These are phyloP conservation scores for Leishmania aethiopica DNA, from an alignment of 208 protist genomes.

Conservation along the genomic window DNA sequence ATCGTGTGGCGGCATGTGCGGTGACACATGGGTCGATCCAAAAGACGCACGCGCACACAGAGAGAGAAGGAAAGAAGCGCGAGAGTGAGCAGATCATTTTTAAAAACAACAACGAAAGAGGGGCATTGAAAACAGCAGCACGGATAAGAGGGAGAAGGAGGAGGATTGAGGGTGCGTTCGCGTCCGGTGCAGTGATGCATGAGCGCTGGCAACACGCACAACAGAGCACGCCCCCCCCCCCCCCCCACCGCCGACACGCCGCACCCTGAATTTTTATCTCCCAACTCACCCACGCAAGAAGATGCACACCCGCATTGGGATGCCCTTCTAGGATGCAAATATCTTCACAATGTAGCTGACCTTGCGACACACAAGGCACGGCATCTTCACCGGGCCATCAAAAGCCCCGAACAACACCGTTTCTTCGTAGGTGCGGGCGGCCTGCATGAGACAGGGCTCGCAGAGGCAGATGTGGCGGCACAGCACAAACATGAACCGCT, in stretches of 20 bases:
- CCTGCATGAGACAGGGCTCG: constrained; percentile 26
- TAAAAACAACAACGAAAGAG: neutral
- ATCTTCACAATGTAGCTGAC: constrained; percentile 20
- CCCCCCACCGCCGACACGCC: neutral
- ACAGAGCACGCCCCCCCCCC: neutral
- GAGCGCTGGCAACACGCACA: neutral
- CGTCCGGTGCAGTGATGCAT: neutral
- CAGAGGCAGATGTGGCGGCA: constrained; percentile 38
- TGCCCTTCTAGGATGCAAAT: constrained; percentile 11
- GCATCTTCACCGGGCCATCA: constrained; percentile 16
- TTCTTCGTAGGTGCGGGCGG: constrained; percentile 3
- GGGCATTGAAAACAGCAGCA: neutral
- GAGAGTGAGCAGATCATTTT: no score
- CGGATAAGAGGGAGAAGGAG: neutral
- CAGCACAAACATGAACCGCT: constrained; percentile 24
- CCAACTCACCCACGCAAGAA: neutral
- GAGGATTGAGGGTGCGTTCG: neutral
- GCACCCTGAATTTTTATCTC: neutral
- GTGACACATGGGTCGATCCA: no score
- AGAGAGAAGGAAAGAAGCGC: no score
- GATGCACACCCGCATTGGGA: neutral
- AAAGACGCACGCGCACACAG: no score
- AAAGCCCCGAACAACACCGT: neutral
- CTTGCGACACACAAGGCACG: constrained; percentile 29
- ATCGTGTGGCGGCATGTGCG: no score